phyloP scores from a whole-genome alignment of 176 grass and related monocot species.

The Poa pratensis region DNA sequence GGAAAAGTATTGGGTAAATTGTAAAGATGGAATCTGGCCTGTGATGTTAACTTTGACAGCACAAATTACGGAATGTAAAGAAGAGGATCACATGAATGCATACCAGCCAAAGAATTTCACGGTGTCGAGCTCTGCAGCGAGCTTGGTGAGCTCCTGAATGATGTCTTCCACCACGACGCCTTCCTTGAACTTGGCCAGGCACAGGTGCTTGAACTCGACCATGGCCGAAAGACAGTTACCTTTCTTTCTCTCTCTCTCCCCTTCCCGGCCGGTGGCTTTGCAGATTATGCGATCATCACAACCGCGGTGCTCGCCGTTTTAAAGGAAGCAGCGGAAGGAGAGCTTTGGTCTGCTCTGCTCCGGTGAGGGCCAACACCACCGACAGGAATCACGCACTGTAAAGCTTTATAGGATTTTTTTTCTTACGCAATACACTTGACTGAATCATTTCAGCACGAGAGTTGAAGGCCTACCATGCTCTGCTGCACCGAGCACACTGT shows the following conservation, averaged over 20 bases:
- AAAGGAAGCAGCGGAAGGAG: conserved; percentile 4
- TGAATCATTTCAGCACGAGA: conserved; percentile 40
- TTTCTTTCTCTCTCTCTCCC: background rate
- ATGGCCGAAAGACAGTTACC: conserved; percentile 33
- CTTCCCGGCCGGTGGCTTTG: background rate
- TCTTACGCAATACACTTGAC: background rate
- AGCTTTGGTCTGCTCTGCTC: conserved; percentile 18
- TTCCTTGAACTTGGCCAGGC: conserved; percentile 63
- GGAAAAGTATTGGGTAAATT: background rate
- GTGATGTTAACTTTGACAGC: background rate
- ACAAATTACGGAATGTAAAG: background rate
- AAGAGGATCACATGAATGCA: background rate
- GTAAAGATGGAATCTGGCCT: background rate
- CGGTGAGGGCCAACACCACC: conserved; percentile 29
- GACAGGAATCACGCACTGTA: conserved; percentile 11
- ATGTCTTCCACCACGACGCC: conserved; percentile 52
- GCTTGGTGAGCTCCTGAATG: conserved; percentile 50
- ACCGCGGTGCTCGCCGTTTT: conserved; percentile 33
- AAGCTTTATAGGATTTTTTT: background rate
- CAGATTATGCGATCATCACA: conserved; percentile 22
- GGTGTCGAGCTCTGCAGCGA: conserved; percentile 47
- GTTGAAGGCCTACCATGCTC: conserved; percentile 14
- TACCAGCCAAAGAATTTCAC: conserved; percentile 81
- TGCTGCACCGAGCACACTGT: conserved; percentile 20
- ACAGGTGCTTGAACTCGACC: conserved; percentile 62